phyloP scores from a whole-genome alignment of 176 grass and related monocot genomes.

The Musa beccarii region DNA sequence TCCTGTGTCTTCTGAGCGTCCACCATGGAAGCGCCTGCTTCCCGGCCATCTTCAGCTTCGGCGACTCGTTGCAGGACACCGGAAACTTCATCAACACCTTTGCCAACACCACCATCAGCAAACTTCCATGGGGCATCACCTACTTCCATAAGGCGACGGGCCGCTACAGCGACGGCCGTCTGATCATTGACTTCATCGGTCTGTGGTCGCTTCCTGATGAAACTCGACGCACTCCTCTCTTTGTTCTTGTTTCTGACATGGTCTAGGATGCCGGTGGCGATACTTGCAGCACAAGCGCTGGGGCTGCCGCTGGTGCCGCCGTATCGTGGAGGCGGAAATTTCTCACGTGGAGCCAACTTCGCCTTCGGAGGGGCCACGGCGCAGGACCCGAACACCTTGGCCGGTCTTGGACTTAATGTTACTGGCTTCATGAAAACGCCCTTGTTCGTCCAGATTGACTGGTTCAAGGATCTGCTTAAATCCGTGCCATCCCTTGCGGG shows the following conservation, averaged over 20 bases:
- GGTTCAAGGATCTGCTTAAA: background rate
- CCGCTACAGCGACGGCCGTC: slow-evolving; percentile 37
- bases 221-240: too few relatives aligned
- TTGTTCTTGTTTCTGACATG: too few relatives aligned
- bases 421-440: background rate
- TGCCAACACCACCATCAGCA: background rate
- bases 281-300: slow-evolving; percentile 40
- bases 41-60: slow-evolving; percentile 50
- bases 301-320: slow-evolving; percentile 31
- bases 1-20: background rate
- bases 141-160: slow-evolving; percentile 40
- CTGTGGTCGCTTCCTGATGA: background rate
- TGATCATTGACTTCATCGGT: slow-evolving; percentile 69
- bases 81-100: slow-evolving; percentile 37
- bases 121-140: slow-evolving; percentile 50
- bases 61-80: slow-evolving; percentile 65
- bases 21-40: slow-evolving; percentile 21
- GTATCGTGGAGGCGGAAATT: slow-evolving; percentile 25
- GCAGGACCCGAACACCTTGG: slow-evolving; percentile 16
- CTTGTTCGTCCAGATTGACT: slow-evolving; percentile 6
- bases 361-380: slow-evolving; percentile 32
- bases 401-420: background rate
- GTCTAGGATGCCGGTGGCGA: too few relatives aligned
- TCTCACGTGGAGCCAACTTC: slow-evolving; percentile 49
- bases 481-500: background rate